Percentiles rank a stretch among this genome's conserved stretches.
These are phyloP conservation scores for Penicillium roqueforti DNA, from an alignment of 495 filamentous ascomycete genomes.

Conservation along the genomic window DNA sequence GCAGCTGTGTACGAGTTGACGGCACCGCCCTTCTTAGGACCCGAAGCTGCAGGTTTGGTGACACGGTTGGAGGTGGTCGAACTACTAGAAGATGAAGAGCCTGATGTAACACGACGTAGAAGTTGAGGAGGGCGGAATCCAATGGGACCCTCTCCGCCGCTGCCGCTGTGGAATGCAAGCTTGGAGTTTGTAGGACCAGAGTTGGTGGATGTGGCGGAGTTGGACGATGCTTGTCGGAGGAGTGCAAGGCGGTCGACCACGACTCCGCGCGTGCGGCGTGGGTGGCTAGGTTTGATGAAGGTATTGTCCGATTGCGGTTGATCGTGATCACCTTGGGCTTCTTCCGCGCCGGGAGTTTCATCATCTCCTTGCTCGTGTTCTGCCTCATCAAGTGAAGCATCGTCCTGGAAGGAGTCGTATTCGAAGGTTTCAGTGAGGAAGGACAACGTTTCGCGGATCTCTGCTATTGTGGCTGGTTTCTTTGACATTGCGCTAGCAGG, in stretches of 20 bases:
- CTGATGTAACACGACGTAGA: conserved; percentile 73
- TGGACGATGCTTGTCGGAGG: conserved; percentile 60
- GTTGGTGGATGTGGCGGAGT: conserved; percentile 44
- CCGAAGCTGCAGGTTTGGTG: conserved; percentile 42
- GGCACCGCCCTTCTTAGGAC: conserved; percentile 64
- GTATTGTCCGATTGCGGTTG: conserved; percentile 26
- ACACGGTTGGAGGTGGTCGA: conserved; percentile 34
- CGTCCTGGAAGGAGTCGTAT: conserved; percentile 48
- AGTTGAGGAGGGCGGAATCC: conserved; percentile 72
- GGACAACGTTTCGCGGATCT: conserved; percentile 75
- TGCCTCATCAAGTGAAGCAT: conserved; percentile 39
- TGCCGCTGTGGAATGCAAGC: conserved; percentile 58
- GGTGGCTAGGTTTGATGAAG: conserved; percentile 37
- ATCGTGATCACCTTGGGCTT: conserved; percentile 34
- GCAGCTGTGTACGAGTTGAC: conserved; percentile 82
- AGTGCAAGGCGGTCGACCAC: conserved; percentile 81
- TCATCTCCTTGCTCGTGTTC: conserved; percentile 36
- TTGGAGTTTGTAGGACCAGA: conserved; percentile 41
- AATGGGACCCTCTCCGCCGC: conserved; percentile 31
- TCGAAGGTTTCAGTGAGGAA: conserved; percentile 75
- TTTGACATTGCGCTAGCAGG: conserved; percentile 49
- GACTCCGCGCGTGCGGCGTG: conserved; percentile 47
- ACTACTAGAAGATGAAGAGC: conserved; percentile 41
- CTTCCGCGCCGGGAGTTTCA: conserved; percentile 31
- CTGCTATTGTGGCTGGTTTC: conserved; percentile 64